These are phyloP conservation scores for Hypoxylon fragiforme DNA, from an alignment of 495 filamentous ascomycete species.

Conservation along the genomic window DNA sequence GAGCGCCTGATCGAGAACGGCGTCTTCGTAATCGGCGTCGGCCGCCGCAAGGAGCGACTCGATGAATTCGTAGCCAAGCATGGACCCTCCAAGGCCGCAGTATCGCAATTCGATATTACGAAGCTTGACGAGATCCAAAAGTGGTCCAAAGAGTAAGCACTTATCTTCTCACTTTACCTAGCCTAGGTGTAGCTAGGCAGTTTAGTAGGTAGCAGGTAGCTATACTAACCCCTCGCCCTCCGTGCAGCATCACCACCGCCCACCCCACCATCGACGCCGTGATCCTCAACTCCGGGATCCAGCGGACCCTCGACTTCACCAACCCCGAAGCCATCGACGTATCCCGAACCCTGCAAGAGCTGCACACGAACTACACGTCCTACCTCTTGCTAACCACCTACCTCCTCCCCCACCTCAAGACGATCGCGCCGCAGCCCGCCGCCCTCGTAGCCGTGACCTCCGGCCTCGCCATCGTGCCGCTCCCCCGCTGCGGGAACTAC, in stretches of 20 bases:
- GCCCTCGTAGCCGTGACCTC: constrained; percentile 56
- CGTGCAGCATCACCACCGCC: constrained; percentile 56
- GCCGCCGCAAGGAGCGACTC: constrained; percentile 67
- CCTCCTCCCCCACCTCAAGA: constrained; percentile 66
- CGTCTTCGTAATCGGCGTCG: constrained; percentile 62
- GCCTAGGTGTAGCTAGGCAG: too few species aligned
- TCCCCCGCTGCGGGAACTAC: constrained; percentile 56
- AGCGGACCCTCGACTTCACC: constrained; percentile 62
- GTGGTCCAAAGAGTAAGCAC: constrained; percentile 56
- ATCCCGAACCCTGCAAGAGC: constrained; percentile 53
- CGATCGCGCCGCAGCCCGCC: constrained; percentile 34
- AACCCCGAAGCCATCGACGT: constrained; percentile 62
- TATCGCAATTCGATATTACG: constrained; percentile 65
- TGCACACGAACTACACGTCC: constrained; percentile 70
- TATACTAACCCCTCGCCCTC: background rate
- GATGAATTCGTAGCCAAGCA: constrained; percentile 63
- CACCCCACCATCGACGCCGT: constrained; percentile 62
- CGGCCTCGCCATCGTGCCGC: constrained; percentile 57
- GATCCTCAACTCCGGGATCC: constrained; percentile 62
- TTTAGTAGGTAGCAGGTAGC: too few species aligned
- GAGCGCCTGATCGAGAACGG: constrained; percentile 64
- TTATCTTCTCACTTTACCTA: background rate
- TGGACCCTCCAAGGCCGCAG: constrained; percentile 55
- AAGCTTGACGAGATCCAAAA: constrained; percentile 59
- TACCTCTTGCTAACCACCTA: constrained; percentile 62